These are phyloP conservation scores for Bullera alba DNA, from an alignment of 768 basidiomycete genomes.

Conservation along the genomic window DNA sequence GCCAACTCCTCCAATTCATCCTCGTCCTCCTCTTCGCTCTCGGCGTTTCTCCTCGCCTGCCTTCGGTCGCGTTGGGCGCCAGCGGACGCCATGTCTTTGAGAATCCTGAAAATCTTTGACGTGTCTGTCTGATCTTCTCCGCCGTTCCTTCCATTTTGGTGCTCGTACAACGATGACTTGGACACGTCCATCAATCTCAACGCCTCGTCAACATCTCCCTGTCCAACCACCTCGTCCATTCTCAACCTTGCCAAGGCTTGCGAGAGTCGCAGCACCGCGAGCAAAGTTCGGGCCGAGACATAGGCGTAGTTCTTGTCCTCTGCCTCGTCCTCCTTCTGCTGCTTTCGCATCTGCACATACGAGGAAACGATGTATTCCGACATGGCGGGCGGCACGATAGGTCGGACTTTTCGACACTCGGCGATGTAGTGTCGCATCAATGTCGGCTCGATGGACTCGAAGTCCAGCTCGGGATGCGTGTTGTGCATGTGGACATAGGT, in stretches of 20 bases:
- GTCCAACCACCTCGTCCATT: constrained; percentile 69
- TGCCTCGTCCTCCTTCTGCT: constrained; percentile 81
- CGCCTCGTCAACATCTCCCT: constrained; percentile 90
- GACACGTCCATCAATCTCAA: constrained; percentile 93
- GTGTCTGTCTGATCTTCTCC: constrained; percentile 65
- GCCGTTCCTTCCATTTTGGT: constrained; percentile 66
- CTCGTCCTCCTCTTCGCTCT: constrained; percentile 56
- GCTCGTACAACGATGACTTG: constrained; percentile 70
- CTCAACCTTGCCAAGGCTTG: constrained; percentile 91
- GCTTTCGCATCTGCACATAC: constrained; percentile 89
- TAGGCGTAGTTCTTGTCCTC: constrained; percentile 85
- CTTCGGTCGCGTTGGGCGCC: constrained; percentile 36
- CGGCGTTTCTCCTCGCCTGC: constrained; percentile 46
- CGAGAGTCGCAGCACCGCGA: constrained; percentile 86
- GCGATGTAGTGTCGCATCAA: constrained; percentile 97
- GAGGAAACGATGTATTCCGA: constrained; percentile 90
- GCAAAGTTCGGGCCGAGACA: constrained; percentile 89
- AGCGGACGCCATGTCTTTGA: constrained; percentile 68
- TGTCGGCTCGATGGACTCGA: constrained; percentile 73
- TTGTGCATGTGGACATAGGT: constrained; percentile 98
- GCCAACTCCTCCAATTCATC: constrained; percentile 61
- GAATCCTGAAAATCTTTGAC: constrained; percentile 80
- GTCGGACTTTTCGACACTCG: constrained; percentile 75
- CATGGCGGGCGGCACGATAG: constrained; percentile 78
- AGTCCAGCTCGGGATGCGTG: constrained; percentile 67